phyloP scores from a whole-genome alignment of 805 yeast species.

The Lipomyces lipofer region DNA sequence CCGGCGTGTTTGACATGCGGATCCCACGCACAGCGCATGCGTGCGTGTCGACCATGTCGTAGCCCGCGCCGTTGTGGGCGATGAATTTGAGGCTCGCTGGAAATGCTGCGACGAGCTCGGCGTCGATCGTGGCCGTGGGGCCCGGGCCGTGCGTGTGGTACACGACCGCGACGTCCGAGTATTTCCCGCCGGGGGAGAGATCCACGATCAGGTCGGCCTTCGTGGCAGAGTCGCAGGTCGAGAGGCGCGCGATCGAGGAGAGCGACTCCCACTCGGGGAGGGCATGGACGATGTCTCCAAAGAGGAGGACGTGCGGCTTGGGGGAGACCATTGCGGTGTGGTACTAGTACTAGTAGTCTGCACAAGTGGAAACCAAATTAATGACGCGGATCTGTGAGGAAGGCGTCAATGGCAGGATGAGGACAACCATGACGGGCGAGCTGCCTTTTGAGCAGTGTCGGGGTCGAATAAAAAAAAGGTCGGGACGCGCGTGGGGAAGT shows the following conservation, averaged over 20 bases:
- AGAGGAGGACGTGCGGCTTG: constrained; percentile 63
- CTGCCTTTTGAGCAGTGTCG: too few species aligned
- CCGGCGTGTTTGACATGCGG: constrained; percentile 64
- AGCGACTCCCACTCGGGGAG: constrained; percentile 64
- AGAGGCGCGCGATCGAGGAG: constrained; percentile 35
- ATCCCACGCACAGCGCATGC: constrained; percentile 55
- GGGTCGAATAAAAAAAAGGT: too few species aligned
- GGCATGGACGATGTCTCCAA: constrained; percentile 65
- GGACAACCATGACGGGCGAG: too few species aligned
- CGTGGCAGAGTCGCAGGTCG: constrained; percentile 21
- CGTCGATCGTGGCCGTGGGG: constrained; percentile 57
- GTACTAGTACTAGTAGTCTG: too few species aligned
- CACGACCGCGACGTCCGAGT: constrained; percentile 45
- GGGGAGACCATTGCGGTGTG: too few species aligned
- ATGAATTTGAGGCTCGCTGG: constrained; percentile 58
- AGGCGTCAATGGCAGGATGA: too few species aligned
- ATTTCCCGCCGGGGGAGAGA: constrained; percentile 42
- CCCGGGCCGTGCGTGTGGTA: constrained; percentile 53
- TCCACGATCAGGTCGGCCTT: constrained; percentile 46
- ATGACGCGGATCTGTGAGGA: too few species aligned
- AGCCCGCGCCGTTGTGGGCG: constrained; percentile 65
- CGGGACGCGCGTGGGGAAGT: too few species aligned
- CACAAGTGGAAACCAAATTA: too few species aligned
- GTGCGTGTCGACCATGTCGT: constrained; percentile 65
- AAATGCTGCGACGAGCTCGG: constrained; percentile 55